Percentiles rank a stretch among this genome's conserved stretches.
Evolutionary conservation across 345 rosid genomes (phyloP).

Genomic region (Eucalyptus marginata): DNA sequence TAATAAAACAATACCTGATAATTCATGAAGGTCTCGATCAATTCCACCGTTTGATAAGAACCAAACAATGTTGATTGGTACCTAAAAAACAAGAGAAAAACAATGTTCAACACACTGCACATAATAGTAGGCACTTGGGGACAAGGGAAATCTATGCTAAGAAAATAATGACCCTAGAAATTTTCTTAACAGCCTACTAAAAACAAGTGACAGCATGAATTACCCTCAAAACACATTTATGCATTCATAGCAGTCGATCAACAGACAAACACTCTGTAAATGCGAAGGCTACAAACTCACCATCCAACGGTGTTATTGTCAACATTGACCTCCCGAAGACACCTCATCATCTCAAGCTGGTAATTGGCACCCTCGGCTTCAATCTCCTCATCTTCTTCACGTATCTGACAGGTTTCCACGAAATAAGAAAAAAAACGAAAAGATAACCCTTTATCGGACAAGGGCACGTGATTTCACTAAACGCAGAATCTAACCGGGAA

Average conservation of each 20-base stretch:
- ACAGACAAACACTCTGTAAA: not conserved
- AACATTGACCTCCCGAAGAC: constrained; percentile 94
- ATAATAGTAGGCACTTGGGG: not conserved
- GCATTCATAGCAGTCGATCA: not conserved
- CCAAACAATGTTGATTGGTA: constrained; percentile 94
- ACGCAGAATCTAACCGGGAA: constrained; percentile 53
- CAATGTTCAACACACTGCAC: not conserved
- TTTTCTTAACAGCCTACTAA: not conserved
- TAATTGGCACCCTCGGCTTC: constrained; percentile 99
- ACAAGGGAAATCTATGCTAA: not conserved
- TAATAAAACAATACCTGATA: constrained; percentile 58
- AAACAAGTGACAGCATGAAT: not conserved
- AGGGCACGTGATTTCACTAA: not conserved
- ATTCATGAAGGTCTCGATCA: constrained; percentile 98
- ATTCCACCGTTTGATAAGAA: constrained; percentile 83
- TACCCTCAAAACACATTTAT: not conserved
- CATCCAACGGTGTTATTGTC: constrained; percentile 99
- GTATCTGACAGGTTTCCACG: constrained; percentile 19
- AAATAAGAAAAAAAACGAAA: not conserved
- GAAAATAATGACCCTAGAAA: not conserved
- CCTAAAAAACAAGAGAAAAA: constrained; percentile 28
- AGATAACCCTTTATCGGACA: not conserved
- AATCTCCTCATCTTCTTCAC: constrained; percentile 93
- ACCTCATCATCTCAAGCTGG: constrained; percentile 99
- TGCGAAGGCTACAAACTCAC: constrained; percentile 12